Base-by-base conservation (phyloP, 495 filamentous ascomycete species). In the Platismatia glauca region DNA sequence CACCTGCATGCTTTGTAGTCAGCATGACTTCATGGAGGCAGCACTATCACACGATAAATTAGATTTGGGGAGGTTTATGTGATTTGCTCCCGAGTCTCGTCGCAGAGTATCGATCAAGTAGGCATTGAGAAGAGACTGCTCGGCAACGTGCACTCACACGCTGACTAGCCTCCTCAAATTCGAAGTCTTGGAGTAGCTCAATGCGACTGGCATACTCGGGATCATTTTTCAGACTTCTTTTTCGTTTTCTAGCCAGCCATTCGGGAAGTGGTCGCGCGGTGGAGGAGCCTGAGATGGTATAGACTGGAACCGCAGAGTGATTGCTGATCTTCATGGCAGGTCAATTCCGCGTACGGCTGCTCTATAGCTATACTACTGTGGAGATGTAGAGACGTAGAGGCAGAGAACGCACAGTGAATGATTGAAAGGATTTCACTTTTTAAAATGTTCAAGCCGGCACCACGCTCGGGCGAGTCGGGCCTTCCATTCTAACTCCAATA, bases 121-220 rank as follows among this genome's bases (percentile, higher is more conserved):
- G n/a, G n/a, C n/a, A n/a, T n/a, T n/a, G n/a, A n/a, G n/a, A n/a
- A n/a, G n/a, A n/a, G n/a, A n/a, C n/a, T n/a, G n/a, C n/a, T n/a
- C n/a, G n/a, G n/a, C n/a, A n/a, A n/a, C n/a, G n/a, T n/a, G n/a
- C n/a, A n/a, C n/a, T n/a, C n/a, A 99, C 81, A 71, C 93, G 97
- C 53, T 86, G 83, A 71, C 92, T 96, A n/a, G 95, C 91, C 74
- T 99, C 95, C 70, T 97, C 94, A 66, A 97, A 99, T 69, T 95
- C 92, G 71, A 99, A 99, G 70, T 97, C 93, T 70, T 99, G 95
- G 31, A 99, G 80, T 56, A 99, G 78, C 73, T 99, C 95, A 63
- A 99, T 87, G 58, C 94, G 88, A 71, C 90, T 95, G 60, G 90
- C 86, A 75, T 89, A 97, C 67, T 96, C 92, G 56, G 89, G 84